phyloP scores from a whole-genome alignment of 1,284 basidiomycete species.

The Apiotrichum mycotoxinovorans region DNA sequence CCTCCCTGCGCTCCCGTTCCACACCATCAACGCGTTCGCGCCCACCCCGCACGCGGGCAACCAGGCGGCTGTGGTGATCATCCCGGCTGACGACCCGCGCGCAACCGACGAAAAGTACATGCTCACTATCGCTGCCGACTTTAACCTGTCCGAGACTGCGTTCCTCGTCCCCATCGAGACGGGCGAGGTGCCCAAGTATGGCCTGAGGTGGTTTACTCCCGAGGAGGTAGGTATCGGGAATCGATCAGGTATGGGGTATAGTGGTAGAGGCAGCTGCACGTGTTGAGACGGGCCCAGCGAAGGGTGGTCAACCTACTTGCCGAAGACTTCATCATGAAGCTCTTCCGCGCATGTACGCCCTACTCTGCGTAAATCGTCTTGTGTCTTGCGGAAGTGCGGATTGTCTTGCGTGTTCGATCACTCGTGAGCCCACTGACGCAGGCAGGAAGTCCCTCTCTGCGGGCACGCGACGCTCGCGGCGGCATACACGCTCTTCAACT shows the following conservation, averaged over 20 bases:
- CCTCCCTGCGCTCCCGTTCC: conserved; percentile 21
- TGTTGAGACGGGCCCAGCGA: too few species aligned
- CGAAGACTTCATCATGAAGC: too few species aligned
- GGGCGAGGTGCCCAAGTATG: conserved; percentile 19
- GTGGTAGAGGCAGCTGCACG: too few species aligned
- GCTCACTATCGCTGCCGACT: conserved; percentile 30
- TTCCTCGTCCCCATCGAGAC: conserved; percentile 24
- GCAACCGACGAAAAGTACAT: conserved; percentile 28
- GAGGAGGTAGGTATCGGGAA: conserved; percentile 22
- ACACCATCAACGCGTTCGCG: conserved; percentile 39
- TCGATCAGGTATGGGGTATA: too few species aligned
- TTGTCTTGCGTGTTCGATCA: too few species aligned
- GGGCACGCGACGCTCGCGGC: conserved; percentile 43
- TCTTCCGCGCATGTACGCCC: too few species aligned
- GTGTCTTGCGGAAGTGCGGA: too few species aligned
- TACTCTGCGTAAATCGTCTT: too few species aligned
- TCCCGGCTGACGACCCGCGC: conserved; percentile 26
- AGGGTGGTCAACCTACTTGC: too few species aligned
- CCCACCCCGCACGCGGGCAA: conserved; percentile 36
- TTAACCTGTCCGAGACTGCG: conserved; percentile 41
- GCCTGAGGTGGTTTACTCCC: conserved; percentile 43
- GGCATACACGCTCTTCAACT: conserved; percentile 29
- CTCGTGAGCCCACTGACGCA: neutral
- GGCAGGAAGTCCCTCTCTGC: conserved; percentile 38
- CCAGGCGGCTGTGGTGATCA: conserved; percentile 40